phyloP scores from a whole-genome alignment of 2,329 filamentous ascomycete genomes.

The Fusarium dimerum region DNA sequence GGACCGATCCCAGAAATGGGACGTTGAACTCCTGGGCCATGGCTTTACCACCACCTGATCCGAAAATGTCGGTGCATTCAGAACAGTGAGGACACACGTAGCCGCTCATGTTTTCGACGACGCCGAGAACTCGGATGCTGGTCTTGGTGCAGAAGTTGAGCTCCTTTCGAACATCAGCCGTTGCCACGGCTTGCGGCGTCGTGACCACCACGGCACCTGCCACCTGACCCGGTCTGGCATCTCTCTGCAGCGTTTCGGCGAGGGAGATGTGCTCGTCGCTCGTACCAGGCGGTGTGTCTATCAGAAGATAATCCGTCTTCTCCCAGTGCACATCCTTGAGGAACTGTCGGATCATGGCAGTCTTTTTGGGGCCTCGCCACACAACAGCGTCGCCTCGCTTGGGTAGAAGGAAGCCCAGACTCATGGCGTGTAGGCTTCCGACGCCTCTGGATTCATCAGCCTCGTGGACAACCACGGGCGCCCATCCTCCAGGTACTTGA shows the following conservation, averaged over 20 bases:
- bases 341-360: conserved; percentile 97
- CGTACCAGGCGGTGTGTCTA: conserved; percentile 95
- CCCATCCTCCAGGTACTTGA: conserved; percentile 88
- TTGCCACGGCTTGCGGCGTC: conserved; percentile 91
- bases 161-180: conserved; percentile 91
- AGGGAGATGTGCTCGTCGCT: conserved; percentile 97
- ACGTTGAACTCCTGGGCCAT: conserved; percentile 89
- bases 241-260: conserved; percentile 76
- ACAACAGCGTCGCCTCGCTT: conserved; percentile 88
- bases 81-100: conserved; percentile 80
- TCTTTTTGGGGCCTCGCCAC: conserved; percentile 98
- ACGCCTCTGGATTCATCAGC: conserved; percentile 51
- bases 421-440: conserved; percentile 81
- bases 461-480: conserved; percentile 81
- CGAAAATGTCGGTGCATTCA: conserved; percentile 93
- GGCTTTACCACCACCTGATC: conserved; percentile 81
- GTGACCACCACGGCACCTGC: conserved; percentile 92
- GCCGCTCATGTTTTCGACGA: conserved; percentile 96
- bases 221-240: conserved; percentile 66
- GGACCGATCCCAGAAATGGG: conserved; percentile 81
- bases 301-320: conserved; percentile 84
- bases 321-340: conserved; percentile 88
- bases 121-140: conserved; percentile 75
- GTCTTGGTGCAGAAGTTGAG: conserved; percentile 92
- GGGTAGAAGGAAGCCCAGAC: conserved; percentile 84